phyloP scores from a whole-genome alignment of 2,329 filamentous ascomycete species.

The Beauveria australis region DNA sequence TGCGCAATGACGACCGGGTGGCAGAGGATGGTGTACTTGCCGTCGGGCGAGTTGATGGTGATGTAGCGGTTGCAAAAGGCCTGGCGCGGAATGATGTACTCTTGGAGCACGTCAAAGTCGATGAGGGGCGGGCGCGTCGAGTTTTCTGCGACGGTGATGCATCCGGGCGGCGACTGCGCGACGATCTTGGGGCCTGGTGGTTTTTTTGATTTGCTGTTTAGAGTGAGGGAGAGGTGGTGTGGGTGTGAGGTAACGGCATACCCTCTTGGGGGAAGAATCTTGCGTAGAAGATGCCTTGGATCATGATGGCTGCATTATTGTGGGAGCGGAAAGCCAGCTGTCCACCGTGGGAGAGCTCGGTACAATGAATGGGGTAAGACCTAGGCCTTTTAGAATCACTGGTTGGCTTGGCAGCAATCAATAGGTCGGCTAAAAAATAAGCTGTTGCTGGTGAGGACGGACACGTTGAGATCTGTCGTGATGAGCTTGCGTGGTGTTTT shows the following conservation, averaged over 20 bases:
- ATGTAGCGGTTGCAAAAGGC: slow-evolving; percentile 91
- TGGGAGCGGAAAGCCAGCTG: neutral
- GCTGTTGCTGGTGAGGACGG: neutral
- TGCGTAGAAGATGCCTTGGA: slow-evolving; percentile 64
- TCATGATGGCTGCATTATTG: slow-evolving; percentile 36
- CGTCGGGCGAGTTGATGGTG: slow-evolving; percentile 63
- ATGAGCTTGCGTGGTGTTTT: neutral
- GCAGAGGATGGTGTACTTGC: slow-evolving; percentile 70
- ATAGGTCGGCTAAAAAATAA: neutral
- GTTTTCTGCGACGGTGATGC: slow-evolving; percentile 41
- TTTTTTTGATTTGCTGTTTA: neutral
- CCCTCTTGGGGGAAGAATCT: slow-evolving; percentile 60
- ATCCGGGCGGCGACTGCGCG: slow-evolving; percentile 54
- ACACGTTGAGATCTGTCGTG: neutral
- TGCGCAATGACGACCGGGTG: slow-evolving; percentile 84
- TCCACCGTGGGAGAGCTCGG: neutral
- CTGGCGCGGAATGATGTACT: slow-evolving; percentile 91
- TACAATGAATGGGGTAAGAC: neutral
- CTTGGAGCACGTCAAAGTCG: slow-evolving; percentile 76
- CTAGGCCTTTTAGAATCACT: no score
- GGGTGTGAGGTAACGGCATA: slow-evolving; percentile 19
- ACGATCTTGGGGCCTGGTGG: slow-evolving; percentile 51
- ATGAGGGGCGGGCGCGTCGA: slow-evolving; percentile 52
- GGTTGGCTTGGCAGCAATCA: neutral
- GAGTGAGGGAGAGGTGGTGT: neutral